Evolutionary conservation across 2,329 filamentous ascomycete genomes (phyloP), one percentile per base, ranked within the genome.

Genomic region (Fusarium luffae): DNA sequence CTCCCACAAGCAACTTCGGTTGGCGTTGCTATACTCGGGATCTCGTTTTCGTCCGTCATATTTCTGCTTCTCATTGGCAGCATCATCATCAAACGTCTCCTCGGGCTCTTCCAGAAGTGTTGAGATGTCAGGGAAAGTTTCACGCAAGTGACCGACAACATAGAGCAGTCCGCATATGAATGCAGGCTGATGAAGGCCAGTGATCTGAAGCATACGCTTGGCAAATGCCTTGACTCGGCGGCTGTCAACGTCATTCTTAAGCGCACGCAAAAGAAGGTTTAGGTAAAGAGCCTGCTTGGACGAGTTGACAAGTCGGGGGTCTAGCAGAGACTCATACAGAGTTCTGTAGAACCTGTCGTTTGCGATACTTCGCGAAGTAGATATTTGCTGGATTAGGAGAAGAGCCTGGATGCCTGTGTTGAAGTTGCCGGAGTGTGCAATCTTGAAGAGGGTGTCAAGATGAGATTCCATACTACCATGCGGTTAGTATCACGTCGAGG

Each of bases 341-440:
- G 94, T 97, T 52, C 94, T 88, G 82, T 98, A 99, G 83, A 97
- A 99, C 65, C 96, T 89, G 76, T 99, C 96, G 14, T 91, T 90
- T 7, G 92, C 91, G 56, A 95, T 85, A 74, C 94, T 91, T 77
- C 96, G 93, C 5, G 90, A 88, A 3, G 90, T 85, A 1, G 94
- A 93, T 28, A 99, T 87, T 79, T 98, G 96, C 78, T 98, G 96
- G 71, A 99, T 97, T 49, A 99, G 85, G 82, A 97, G 92, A 70
- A 99, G 87, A 34, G 96, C 95, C 80, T 99, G 96, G 40, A 99
- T 93, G 77, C 94, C 96, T 1, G 96, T 99, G 82, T 98, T 99
- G 86, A 99, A 98, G 80, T 99, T 99, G 59, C 95, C 93, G 1
- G 95, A 98, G 81, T 99, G 96, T 0, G 96, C 97, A 75, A 99